phyloP scores from a whole-genome alignment of 345 rosid genomes.

The Rhodamnia argentea region DNA sequence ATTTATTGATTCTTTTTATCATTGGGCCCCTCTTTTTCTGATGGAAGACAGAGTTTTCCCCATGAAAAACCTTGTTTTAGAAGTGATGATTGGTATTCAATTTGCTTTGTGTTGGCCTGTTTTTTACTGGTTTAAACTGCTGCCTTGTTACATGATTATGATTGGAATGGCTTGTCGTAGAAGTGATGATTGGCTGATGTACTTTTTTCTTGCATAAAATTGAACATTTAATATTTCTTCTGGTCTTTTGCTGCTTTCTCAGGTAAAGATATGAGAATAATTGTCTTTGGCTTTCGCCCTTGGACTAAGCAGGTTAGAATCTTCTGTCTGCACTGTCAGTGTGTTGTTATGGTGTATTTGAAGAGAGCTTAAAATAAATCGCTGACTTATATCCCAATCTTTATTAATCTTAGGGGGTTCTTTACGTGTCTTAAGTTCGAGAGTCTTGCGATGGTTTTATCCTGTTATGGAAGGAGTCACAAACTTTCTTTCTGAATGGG shows the following conservation, averaged over 20 bases:
- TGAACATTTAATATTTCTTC: background rate
- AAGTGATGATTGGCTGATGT: background rate
- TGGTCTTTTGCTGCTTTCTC: conserved; percentile 7
- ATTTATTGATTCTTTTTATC: background rate
- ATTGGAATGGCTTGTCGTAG: background rate
- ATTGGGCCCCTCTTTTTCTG: background rate
- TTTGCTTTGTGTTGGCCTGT: background rate
- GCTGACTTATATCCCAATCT: background rate
- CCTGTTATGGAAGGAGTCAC: background rate
- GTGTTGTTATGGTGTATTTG: background rate
- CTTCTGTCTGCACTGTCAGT: background rate
- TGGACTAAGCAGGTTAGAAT: conserved; percentile 67
- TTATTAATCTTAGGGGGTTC: background rate
- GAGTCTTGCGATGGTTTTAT: background rate
- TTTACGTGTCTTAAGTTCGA: background rate
- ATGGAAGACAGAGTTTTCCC: background rate
- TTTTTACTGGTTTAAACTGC: background rate
- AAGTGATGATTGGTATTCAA: background rate
- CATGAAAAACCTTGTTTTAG: background rate
- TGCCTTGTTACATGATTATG: background rate
- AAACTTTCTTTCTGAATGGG: background rate
- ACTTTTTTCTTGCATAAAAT: background rate
- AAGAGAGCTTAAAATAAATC: background rate
- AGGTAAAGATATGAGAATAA: conserved; percentile 98
- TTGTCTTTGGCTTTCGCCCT: conserved; percentile 91